Evolutionary conservation across 2,329 filamentous ascomycete species (phyloP).

Genomic region (Monosporascus sp.): DNA sequence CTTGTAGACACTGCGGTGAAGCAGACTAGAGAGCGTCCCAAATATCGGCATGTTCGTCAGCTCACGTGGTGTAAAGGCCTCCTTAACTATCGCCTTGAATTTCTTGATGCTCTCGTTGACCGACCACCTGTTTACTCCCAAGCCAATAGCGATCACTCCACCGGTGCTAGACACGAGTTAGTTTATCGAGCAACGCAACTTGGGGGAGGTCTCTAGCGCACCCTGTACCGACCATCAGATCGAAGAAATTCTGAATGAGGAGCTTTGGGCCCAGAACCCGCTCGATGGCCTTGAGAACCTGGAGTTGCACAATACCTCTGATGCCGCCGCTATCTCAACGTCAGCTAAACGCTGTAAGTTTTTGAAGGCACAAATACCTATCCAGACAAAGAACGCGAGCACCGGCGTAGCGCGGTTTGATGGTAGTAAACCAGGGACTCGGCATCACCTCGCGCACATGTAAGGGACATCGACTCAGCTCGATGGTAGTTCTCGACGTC

Average conservation of each 20-base stretch:
- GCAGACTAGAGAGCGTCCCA: constrained; percentile 22
- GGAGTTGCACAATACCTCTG: constrained; percentile 24
- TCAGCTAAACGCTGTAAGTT: not conserved
- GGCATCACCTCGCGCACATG: constrained; percentile 25
- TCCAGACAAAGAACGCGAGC: constrained; percentile 24
- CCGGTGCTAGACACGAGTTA: constrained; percentile 17
- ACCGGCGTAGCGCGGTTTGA: constrained; percentile 24
- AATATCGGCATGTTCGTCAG: constrained; percentile 24
- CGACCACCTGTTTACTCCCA: constrained; percentile 29
- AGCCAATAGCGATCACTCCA: constrained; percentile 24
- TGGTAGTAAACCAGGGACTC: constrained; percentile 24
- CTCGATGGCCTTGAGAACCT: constrained; percentile 24
- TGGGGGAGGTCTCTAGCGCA: constrained; percentile 7
- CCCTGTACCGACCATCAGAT: constrained; percentile 27
- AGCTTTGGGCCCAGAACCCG: constrained; percentile 24
- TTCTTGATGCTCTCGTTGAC: constrained; percentile 23
- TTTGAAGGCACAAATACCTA: constrained; percentile 13
- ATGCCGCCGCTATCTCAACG: constrained; percentile 19
- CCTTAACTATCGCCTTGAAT: constrained; percentile 25
- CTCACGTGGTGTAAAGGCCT: constrained; percentile 23
- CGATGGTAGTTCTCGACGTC: constrained; percentile 27
- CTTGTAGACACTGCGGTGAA: constrained; percentile 28
- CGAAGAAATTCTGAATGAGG: constrained; percentile 27
- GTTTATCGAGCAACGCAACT: not conserved
- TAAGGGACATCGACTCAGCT: constrained; percentile 25